Percentiles rank a stretch among this genome's conserved stretches.
Evolutionary conservation across 495 filamentous ascomycete species (phyloP).

Genomic region (Xylaria telfairii): DNA sequence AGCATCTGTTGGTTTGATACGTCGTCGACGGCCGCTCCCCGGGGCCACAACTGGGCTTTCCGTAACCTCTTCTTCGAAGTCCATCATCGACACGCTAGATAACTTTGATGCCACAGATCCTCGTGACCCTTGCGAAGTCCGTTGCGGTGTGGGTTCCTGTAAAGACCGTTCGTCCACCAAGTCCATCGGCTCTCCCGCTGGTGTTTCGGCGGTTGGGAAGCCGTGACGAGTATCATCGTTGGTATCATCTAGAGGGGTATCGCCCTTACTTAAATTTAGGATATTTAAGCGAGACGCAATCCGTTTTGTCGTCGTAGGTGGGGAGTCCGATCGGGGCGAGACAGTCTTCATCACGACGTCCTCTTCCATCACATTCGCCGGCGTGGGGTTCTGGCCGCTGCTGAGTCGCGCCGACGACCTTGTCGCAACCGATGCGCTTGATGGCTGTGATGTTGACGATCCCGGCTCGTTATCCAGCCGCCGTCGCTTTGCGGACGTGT

Average conservation of each 20-base stretch:
- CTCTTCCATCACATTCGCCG: slow-evolving; percentile 24
- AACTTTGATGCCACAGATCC: slow-evolving; percentile 26
- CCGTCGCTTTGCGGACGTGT: slow-evolving; percentile 50
- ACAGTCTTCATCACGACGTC: not conserved
- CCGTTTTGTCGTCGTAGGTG: slow-evolving; percentile 21
- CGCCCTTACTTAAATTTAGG: slow-evolving; percentile 3
- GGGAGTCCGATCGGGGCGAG: not conserved
- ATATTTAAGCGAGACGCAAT: slow-evolving; percentile 11
- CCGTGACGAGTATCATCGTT: not conserved
- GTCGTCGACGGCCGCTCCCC: slow-evolving; percentile 51
- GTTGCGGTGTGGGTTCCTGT: slow-evolving; percentile 23
- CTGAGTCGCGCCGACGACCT: slow-evolving; percentile 34
- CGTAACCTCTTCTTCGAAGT: slow-evolving; percentile 47
- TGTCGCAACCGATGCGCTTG: slow-evolving; percentile 30
- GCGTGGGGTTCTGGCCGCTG: slow-evolving; percentile 20
- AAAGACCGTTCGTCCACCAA: slow-evolving; percentile 19
- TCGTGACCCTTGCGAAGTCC: not conserved
- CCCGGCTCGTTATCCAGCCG: slow-evolving; percentile 31
- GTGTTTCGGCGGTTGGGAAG: slow-evolving; percentile 5
- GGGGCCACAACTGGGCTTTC: slow-evolving; percentile 57
- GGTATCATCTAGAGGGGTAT: not conserved
- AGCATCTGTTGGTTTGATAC: slow-evolving; percentile 35
- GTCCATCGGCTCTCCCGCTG: slow-evolving; percentile 18
- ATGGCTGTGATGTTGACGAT: slow-evolving; percentile 29
- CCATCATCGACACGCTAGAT: slow-evolving; percentile 27